Evolutionary conservation across 2,329 filamentous ascomycete genomes (phyloP), one percentile per base, ranked within the genome.

Genomic region (Pseudogymnoascus sp.): DNA sequence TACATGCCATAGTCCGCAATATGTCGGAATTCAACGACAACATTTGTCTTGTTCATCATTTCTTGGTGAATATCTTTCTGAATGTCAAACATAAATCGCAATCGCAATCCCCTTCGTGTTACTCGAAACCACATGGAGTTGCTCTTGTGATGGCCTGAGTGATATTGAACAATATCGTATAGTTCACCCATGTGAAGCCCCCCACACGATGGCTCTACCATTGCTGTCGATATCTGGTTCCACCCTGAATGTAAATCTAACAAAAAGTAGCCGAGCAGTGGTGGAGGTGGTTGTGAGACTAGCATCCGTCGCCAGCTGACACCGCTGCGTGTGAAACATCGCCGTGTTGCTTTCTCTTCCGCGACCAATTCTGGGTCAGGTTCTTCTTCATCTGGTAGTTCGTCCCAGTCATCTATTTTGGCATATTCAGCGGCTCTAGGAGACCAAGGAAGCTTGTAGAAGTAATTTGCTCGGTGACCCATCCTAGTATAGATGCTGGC

Each of bases 201-300:
- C 3, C 25, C 48, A 57, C 4, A 7, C 1, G 25, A 57, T 31
- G 48, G 48, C 48, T 57, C 8, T 19, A 57, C n/a, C 48, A 57
- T 57, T 31, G 25, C 25, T 6, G 25, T 34, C 1, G 25, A 57
- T 34, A 57, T 2, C 25, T 13, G 4, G 8, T 19, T 19, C 48
- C 25, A 34, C 10, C 2, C 48, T 6, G 48, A 13, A 1, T 19
- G 2, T 7, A 57, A 34, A 57, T 57, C 48, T 13, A 6, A 6
- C n/a, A 2, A 23, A 16, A 6, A 34, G 25, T 62, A 62, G 5
- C 61, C 61, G 3, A 57, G 34, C 21, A 23, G 1, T 11, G 19
- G 41, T 6, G 61, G 61, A 1, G 61, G 61, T 14, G 61, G 61
- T n/a, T 62, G 61, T 23, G 61, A 62, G 21, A 62, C 61, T 21